Evolutionary conservation across 1,284 basidiomycete species (phyloP).

Genomic region (Ceratobasidium sp.): DNA sequence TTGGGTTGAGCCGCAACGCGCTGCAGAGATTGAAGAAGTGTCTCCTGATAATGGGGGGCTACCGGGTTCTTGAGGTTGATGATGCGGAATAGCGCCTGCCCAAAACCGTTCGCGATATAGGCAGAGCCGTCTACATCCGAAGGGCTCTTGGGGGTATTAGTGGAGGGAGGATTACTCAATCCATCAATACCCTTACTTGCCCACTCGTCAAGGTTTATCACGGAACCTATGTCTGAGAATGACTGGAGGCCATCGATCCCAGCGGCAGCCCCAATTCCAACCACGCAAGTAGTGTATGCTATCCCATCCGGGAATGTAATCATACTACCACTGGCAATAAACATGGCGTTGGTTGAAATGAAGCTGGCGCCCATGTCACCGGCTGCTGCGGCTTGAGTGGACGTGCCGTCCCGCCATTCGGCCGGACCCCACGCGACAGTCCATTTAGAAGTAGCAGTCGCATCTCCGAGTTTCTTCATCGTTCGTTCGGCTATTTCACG

Average conservation of each 20-base stretch:
- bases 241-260: neutral
- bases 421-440: too few relatives aligned
- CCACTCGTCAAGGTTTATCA: neutral
- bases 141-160: neutral
- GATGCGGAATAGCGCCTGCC: neutral
- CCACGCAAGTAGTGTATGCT: neutral
- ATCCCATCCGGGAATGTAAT: neutral
- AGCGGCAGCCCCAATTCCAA: neutral
- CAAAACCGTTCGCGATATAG: conserved; percentile 13
- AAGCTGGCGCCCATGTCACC: too few relatives aligned
- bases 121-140: neutral
- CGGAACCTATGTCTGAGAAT: neutral
- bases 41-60: neutral
- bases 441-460: too few relatives aligned
- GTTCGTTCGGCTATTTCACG: too few relatives aligned
- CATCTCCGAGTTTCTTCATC: too few relatives aligned
- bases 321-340: neutral
- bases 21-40: neutral
- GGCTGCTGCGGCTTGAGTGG: too few relatives aligned
- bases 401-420: too few relatives aligned
- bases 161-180: neutral
- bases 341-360: too few relatives aligned
- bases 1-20: neutral
- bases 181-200: neutral
- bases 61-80: neutral